These are phyloP conservation scores for Rhizopogon vulgaris DNA, from an alignment of 768 basidiomycete species.

Conservation along the genomic window DNA sequence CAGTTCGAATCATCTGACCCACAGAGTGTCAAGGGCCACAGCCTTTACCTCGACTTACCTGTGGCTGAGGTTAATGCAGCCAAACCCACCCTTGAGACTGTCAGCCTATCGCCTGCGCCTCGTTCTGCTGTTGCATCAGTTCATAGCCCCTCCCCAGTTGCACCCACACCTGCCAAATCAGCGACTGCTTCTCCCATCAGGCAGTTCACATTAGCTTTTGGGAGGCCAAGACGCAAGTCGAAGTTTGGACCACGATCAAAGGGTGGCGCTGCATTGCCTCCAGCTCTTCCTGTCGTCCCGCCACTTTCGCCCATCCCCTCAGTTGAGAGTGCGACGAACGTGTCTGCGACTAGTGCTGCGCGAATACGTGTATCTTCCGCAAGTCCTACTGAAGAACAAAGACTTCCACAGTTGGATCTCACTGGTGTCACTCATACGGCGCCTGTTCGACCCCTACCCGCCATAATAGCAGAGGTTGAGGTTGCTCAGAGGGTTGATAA, in stretches of 20 bases:
- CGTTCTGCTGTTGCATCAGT: background rate
- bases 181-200: background rate
- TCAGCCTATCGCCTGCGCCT: constrained; percentile 3
- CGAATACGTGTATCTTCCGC: constrained; percentile 8
- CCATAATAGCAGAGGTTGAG: background rate
- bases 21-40: constrained; percentile 7
- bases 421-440: background rate
- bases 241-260: background rate
- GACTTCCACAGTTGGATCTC: background rate
- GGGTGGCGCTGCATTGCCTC: constrained; percentile 6
- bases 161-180: background rate
- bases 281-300: background rate
- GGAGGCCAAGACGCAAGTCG: background rate
- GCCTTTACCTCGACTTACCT: constrained; percentile 4
- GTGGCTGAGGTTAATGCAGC: background rate
- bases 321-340: background rate
- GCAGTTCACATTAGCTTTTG: background rate
- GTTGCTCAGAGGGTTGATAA: constrained; percentile 6
- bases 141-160: background rate
- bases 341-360: constrained; percentile 7
- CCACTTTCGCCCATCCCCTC: background rate
- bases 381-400: background rate
- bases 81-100: constrained; percentile 1
- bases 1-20: constrained; percentile 4
- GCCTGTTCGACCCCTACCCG: constrained; percentile 1